phyloP scores from a whole-genome alignment of 345 rosid species.

The Populus alba region DNA sequence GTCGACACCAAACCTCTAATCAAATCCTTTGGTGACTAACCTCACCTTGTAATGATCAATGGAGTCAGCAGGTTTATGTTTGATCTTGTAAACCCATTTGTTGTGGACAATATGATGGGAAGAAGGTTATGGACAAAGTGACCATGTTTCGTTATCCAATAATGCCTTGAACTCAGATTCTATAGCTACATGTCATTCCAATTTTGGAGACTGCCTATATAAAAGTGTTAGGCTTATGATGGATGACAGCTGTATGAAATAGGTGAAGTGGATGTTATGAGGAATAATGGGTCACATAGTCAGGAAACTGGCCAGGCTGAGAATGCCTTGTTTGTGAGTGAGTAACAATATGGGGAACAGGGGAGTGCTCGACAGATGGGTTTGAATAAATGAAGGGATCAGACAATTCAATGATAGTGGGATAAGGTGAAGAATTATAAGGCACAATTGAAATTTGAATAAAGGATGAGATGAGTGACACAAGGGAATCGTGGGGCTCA shows the following conservation, averaged over 20 bases:
- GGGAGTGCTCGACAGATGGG: neutral
- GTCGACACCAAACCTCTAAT: no score
- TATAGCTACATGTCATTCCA: rapidly evolving
- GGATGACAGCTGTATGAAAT: no score
- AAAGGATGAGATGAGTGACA: no score
- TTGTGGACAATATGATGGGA: no score
- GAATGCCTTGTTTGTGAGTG: neutral
- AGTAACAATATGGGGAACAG: neutral
- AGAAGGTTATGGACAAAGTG: no score
- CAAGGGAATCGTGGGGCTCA: no score
- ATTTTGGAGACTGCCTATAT: neutral
- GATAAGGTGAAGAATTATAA: rapidly evolving
- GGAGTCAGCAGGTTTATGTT: neutral
- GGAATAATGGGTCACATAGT: neutral
- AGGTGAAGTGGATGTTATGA: neutral
- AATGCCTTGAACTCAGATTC: neutral
- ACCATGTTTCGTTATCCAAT: no score
- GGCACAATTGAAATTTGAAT: no score
- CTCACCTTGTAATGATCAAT: neutral
- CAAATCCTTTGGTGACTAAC: neutral
- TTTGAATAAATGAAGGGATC: no score
- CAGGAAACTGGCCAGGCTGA: neutral
- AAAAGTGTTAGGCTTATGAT: no score
- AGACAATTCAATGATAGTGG: rapidly evolving
- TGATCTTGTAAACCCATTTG: neutral